Conservation (phyloP, 805 yeast genomes). For the Ogataea populi-albae region DNA sequence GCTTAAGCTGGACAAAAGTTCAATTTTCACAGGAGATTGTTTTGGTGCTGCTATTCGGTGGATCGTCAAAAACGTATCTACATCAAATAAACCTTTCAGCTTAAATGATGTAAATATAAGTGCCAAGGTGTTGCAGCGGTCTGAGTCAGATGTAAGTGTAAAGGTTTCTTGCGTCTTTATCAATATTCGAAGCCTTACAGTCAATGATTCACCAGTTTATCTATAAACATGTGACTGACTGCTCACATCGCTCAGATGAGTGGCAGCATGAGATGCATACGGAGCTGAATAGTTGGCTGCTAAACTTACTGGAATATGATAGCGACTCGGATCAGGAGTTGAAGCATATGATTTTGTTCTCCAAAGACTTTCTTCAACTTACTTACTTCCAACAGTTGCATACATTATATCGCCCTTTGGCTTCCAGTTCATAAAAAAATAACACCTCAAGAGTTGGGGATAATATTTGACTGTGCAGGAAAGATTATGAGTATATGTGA, state of each 20-base stretch:
- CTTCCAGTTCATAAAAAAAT: constrained; percentile 2
- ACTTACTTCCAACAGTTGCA: constrained; percentile 21
- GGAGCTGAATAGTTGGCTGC: constrained; percentile 15
- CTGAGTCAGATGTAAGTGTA: constrained; percentile 3
- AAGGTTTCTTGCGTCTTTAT: constrained; percentile 13
- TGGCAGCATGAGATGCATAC: constrained; percentile 18
- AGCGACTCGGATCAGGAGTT: neutral
- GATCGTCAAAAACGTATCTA: constrained; percentile 46
- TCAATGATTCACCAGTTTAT: constrained; percentile 20
- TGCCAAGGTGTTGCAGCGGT: constrained; percentile 6
- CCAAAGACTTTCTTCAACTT: constrained; percentile 15
- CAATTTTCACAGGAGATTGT: constrained; percentile 25
- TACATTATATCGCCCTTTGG: constrained; percentile 17
- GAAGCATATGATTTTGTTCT: constrained; percentile 1
- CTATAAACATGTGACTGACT: constrained; percentile 2
- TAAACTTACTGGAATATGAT: constrained; percentile 7
- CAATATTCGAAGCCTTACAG: constrained; percentile 16
- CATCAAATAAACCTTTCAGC: constrained; percentile 45
- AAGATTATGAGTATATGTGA: constrained; percentile 14
- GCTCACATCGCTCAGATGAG: neutral
- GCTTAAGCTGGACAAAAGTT: neutral
- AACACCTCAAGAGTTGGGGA: constrained; percentile 8
- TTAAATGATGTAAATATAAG: constrained; percentile 35
- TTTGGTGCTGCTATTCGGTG: constrained; percentile 48
- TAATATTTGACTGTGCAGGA: constrained; percentile 13